phyloP scores from a whole-genome alignment of 2,329 filamentous ascomycete genomes.

The Pseudocercospora pini-densiflorae region DNA sequence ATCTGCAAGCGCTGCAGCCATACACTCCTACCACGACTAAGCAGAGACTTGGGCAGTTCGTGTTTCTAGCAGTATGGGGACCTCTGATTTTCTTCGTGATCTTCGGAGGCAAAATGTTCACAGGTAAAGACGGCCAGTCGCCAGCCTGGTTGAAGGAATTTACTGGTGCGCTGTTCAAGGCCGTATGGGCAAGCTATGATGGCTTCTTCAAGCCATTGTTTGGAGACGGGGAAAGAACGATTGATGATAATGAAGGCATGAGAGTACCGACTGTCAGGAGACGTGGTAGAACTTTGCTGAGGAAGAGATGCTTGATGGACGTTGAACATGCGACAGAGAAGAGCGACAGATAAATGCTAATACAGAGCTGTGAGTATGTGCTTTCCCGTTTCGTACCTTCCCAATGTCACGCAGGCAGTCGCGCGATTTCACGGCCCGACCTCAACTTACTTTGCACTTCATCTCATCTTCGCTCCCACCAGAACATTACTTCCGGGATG shows the following conservation, averaged over 20 bases:
- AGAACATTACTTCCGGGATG: slow-evolving; percentile 1
- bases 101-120: slow-evolving; percentile 54
- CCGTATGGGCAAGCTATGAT: slow-evolving; percentile 70
- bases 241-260: slow-evolving; percentile 35
- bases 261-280: neutral
- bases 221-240: slow-evolving; percentile 81
- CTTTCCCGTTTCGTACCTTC: slow-evolving; percentile 4
- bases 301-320: slow-evolving; percentile 10
- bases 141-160: slow-evolving; percentile 68
- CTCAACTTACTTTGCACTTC: neutral
- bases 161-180: slow-evolving; percentile 58
- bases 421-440: neutral
- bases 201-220: slow-evolving; percentile 67
- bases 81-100: slow-evolving; percentile 63
- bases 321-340: slow-evolving; percentile 10
- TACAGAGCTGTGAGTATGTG: neutral
- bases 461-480: slow-evolving; percentile 6
- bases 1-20: slow-evolving; percentile 69
- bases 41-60: slow-evolving; percentile 67
- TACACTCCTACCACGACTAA: slow-evolving; percentile 70
- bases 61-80: slow-evolving; percentile 66
- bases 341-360: slow-evolving; percentile 7
- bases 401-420: slow-evolving; percentile 6
- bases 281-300: neutral
- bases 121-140: slow-evolving; percentile 68